Percentiles rank a stretch among this genome's conserved stretches.
Conservation (phyloP, 192 early-diverging fungal species). For the Coemansia sp. region DNA sequence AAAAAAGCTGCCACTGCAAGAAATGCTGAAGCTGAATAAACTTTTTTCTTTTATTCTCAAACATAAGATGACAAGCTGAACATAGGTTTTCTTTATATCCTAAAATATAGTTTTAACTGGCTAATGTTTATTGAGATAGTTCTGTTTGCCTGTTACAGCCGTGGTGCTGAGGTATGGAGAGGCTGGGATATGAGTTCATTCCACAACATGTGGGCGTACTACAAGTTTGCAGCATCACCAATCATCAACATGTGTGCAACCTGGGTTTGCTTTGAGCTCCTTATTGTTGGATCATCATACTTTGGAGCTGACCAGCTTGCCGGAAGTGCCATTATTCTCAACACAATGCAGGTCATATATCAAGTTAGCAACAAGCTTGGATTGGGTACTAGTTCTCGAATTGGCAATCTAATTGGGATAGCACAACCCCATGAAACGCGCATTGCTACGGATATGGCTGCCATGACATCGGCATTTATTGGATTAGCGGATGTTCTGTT, state of each 20-base stretch:
- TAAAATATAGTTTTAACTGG: conserved; percentile 48
- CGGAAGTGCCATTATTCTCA: conserved; percentile 69
- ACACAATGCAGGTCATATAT: conserved; percentile 65
- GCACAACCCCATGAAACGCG: conserved; percentile 57
- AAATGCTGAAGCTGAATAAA: too few relatives aligned
- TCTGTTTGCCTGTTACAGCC: conserved; percentile 60
- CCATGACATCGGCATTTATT: conserved; percentile 57
- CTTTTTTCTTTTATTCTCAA: too few relatives aligned
- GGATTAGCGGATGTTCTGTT: conserved; percentile 29
- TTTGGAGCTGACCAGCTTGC: conserved; percentile 75
- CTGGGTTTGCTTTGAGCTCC: conserved; percentile 76
- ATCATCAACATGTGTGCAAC: conserved; percentile 76
- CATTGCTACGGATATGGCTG: conserved; percentile 58
- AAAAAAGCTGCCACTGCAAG: too few relatives aligned
- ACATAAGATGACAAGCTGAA: too few relatives aligned
- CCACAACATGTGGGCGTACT: conserved; percentile 60
- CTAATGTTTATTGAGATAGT: conserved; percentile 63
- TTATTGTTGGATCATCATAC: conserved; percentile 70
- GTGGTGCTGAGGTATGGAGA: conserved; percentile 77
- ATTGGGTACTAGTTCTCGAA: conserved; percentile 73
- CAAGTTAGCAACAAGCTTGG: conserved; percentile 71
- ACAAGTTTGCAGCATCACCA: conserved; percentile 73
- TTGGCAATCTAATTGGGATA: conserved; percentile 74
- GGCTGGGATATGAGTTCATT: conserved; percentile 74
- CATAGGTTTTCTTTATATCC: too few relatives aligned